A percentile compares a stretch with the other conserved stretches of the same genome.
Conservation (phyloP, 139 green algal genomes). For the Eudorina sp. region DNA sequence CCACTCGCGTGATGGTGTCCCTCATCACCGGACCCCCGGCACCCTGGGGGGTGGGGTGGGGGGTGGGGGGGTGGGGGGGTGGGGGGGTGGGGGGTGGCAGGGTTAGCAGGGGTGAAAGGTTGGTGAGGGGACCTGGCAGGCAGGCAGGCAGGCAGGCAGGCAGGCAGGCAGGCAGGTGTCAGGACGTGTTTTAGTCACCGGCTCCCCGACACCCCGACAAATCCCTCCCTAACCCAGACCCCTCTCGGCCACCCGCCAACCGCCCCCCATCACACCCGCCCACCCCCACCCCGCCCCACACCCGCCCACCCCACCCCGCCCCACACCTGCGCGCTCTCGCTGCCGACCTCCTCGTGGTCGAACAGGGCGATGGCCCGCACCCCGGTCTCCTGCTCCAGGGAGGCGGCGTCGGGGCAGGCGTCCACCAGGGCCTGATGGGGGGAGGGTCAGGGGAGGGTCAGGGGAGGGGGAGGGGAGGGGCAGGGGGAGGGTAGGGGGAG, state of each 20-base stretch:
- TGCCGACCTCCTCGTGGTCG: constrained; percentile 97
- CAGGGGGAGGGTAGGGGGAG: neutral
- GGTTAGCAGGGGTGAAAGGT: too few species aligned
- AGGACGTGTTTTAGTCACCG: too few species aligned
- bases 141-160: neutral
- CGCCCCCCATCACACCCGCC: too few species aligned
- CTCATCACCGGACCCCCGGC: constrained; percentile 91
- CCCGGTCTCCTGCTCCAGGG: constrained; percentile 75
- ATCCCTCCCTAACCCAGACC: too few species aligned
- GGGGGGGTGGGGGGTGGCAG: neutral
- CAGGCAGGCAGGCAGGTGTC: neutral
- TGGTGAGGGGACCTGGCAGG: neutral
- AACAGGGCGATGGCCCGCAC: constrained; percentile 93
- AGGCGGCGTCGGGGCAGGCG: constrained; percentile 46
- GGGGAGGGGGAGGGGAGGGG: neutral
- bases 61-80: neutral
- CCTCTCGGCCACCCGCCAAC: too few species aligned
- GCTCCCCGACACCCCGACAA: too few species aligned
- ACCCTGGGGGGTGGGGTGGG: constrained; percentile 62
- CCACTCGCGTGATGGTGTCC: constrained; percentile 89
- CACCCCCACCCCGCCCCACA: neutral
- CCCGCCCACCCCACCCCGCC: neutral
- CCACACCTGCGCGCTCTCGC: constrained; percentile 73
- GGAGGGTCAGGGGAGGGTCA: neutral
- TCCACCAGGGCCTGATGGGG: constrained; percentile 78